Evolutionary conservation across 2,329 filamentous ascomycete species (phyloP), one percentile per base, ranked within the genome.

Genomic region (Cryphonectria carpinicola): DNA sequence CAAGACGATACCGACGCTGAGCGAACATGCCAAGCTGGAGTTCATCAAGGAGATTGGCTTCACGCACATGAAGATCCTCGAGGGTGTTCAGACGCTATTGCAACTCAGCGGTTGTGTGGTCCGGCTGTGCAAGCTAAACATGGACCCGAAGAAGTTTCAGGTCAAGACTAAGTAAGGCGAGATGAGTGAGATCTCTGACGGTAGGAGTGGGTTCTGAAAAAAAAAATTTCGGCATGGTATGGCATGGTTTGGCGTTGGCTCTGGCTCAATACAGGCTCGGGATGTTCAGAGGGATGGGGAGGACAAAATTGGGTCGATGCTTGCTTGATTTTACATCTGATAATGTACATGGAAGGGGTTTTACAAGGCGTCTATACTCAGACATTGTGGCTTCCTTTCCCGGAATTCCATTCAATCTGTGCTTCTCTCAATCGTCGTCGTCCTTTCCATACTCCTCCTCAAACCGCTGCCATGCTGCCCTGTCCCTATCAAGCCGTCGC

Each of bases 1-100:
- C 62, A 99, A 98, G 85, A 97, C 94, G 1, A 94, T 98, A 71
- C 93, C 93, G 1, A 94, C 92, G 1, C 84, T 99, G 70, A 96
- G 94, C 75, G 96, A 99, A 82, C 94, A 98, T 81, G 90, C 94
- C 22, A 98, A 98, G 84, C 85, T 99, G 73, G 95, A 98, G 79
- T 99, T 98, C 76, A 97, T 98, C 83, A 95, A 94, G 83, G 96
- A 98, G 83, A 99, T 99, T 81, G 96, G 96, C 67, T 98, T 98
- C 81, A 97, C 96, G 2, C 96, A 99, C 79, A 99, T 99, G 96
- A 95, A 97, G 80, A 95, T 99, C 69, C 84, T 99, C n/a, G 96
- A 99, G 79, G 96, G 96, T 41, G 93, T 99, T 35, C 95, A 98
- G 82, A 98, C 95, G 10, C 87, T 98, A 73, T 87, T 99, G 71